A percentile compares a stretch with the other conserved stretches of the same genome.
These are phyloP conservation scores for Dissophora ornata DNA, from an alignment of 192 early-diverging fungal species.

Conservation along the genomic window DNA sequence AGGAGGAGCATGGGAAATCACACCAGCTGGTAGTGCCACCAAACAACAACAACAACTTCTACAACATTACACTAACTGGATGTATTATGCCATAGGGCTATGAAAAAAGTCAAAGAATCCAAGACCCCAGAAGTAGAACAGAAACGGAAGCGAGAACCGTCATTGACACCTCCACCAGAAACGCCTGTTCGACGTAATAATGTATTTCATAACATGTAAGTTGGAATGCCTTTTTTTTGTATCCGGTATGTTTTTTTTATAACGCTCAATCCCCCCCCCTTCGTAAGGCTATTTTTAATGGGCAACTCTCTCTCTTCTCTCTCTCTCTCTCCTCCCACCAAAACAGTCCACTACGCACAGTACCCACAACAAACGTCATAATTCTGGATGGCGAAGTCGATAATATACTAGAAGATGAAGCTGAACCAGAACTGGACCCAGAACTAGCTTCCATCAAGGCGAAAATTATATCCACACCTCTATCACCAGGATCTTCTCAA, in stretches of 20 bases:
- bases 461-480: constrained; percentile 10
- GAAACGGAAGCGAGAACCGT: constrained; percentile 55
- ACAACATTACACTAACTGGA: not conserved
- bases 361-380: not conserved
- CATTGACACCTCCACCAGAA: constrained; percentile 63
- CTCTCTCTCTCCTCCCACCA: too few species aligned
- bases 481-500: constrained; percentile 10
- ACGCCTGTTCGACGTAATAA: not conserved
- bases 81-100: not conserved
- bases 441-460: constrained; percentile 53
- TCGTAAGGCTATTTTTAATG: constrained; percentile 1
- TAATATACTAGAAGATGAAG: not conserved
- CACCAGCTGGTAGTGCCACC: too few species aligned
- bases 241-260: not conserved
- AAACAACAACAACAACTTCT: too few species aligned
- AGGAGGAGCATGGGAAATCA: not conserved
- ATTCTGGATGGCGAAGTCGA: constrained; percentile 12
- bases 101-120: constrained; percentile 9
- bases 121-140: not conserved
- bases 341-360: not conserved
- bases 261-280: not conserved
- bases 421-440: constrained; percentile 55
- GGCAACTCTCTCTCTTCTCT: too few species aligned
- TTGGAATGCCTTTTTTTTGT: too few species aligned
- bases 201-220: not conserved